Evolutionary conservation across 2,329 filamentous ascomycete species (phyloP).

Genomic region (Hymenoscyphus fructigenus): DNA sequence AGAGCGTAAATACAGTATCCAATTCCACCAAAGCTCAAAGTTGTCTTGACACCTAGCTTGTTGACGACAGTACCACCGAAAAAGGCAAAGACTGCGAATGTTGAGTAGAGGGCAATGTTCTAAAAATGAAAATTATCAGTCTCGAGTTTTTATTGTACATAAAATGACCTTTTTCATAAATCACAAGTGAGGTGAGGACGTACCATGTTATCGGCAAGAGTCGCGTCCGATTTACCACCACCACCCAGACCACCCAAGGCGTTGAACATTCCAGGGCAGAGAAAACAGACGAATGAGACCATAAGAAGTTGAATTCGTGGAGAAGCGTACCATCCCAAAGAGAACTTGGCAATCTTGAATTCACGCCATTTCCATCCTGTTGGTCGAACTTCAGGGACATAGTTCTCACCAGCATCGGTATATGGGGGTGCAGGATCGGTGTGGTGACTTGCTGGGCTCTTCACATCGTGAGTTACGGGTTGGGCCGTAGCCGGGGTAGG

Average conservation of each 20-base stretch:
- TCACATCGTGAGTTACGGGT: neutral
- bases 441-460: neutral
- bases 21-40: constrained; percentile 69
- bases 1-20: constrained; percentile 76
- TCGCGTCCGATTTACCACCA: constrained; percentile 55
- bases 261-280: constrained; percentile 74
- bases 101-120: constrained; percentile 48
- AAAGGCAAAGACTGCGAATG: constrained; percentile 61
- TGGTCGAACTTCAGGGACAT: constrained; percentile 13
- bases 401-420: constrained; percentile 1
- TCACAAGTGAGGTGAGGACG: constrained; percentile 9
- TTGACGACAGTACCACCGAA: constrained; percentile 78
- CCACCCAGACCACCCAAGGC: constrained; percentile 65
- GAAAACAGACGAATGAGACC: constrained; percentile 69
- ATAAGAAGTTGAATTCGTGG: constrained; percentile 70
- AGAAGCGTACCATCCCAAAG: constrained; percentile 69
- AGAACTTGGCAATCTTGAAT: constrained; percentile 52
- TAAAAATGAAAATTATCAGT: constrained; percentile 17
- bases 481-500: neutral
- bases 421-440: neutral
- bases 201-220: constrained; percentile 49
- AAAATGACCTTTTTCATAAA: neutral
- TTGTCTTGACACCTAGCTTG: constrained; percentile 66
- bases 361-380: constrained; percentile 68
- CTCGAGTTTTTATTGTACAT: neutral